Evolutionary conservation across 495 filamentous ascomycete species (phyloP).

Genomic region (Penicillium antarcticum): DNA sequence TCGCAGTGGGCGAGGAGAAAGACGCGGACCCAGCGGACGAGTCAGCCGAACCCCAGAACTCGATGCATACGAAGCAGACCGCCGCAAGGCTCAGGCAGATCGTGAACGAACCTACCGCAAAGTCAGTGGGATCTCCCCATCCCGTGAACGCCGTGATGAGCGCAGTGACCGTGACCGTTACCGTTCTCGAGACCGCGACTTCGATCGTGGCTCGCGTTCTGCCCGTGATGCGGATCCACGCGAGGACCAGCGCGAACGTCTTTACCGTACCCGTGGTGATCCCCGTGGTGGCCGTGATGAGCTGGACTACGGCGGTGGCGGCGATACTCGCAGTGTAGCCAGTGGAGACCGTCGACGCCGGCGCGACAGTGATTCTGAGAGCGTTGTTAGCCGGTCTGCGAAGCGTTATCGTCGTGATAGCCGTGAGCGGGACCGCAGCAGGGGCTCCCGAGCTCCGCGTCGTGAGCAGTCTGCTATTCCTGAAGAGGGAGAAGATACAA

Average conservation of each 20-base stretch:
- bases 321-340: slow-evolving; percentile 61
- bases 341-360: slow-evolving; percentile 54
- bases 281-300: slow-evolving; percentile 72
- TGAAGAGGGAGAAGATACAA: slow-evolving; percentile 33
- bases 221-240: slow-evolving; percentile 55
- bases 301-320: slow-evolving; percentile 84
- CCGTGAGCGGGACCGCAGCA: slow-evolving; percentile 43
- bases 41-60: slow-evolving; percentile 75
- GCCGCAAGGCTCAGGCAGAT: slow-evolving; percentile 79
- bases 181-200: slow-evolving; percentile 58
- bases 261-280: slow-evolving; percentile 80
- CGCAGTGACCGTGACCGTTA: slow-evolving; percentile 49
- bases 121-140: slow-evolving; percentile 56
- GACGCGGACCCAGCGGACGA: slow-evolving; percentile 56
- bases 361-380: slow-evolving; percentile 74
- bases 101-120: slow-evolving; percentile 86
- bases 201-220: slow-evolving; percentile 10
- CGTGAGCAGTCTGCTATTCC: slow-evolving; percentile 49
- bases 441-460: slow-evolving; percentile 64
- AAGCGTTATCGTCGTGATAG: slow-evolving; percentile 46
- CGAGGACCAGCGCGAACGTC: slow-evolving; percentile 79
- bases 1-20: slow-evolving; percentile 50
- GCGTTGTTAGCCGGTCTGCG: slow-evolving; percentile 58
- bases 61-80: slow-evolving; percentile 85
- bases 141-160: slow-evolving; percentile 53